A percentile compares a stretch with the other conserved stretches of the same genome.
Evolutionary conservation across 2,329 filamentous ascomycete genomes (phyloP).

Genomic region (Akanthomyces lecanii): DNA sequence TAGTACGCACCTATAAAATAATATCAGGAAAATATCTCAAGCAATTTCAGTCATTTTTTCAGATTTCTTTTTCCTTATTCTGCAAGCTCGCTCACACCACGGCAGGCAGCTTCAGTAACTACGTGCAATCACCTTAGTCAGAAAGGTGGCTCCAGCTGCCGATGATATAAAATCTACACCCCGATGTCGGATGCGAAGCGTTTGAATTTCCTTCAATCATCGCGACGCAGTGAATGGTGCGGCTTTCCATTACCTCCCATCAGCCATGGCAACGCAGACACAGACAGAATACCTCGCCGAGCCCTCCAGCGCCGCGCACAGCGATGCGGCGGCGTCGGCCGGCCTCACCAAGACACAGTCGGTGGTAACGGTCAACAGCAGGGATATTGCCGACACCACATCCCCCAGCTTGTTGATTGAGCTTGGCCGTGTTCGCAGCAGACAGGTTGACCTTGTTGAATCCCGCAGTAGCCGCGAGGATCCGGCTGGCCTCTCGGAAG

Average conservation of each 20-base stretch:
- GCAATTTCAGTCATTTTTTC: too few relatives aligned
- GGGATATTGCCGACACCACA: background rate
- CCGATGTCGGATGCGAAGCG: background rate
- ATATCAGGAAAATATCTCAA: too few relatives aligned
- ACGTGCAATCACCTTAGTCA: background rate
- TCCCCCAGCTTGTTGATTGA: constrained; percentile 8
- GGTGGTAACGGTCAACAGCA: background rate
- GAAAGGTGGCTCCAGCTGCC: background rate
- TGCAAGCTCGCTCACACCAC: background rate
- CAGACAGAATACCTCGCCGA: constrained; percentile 5
- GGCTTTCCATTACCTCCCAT: background rate
- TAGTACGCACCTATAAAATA: too few relatives aligned
- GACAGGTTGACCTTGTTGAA: constrained; percentile 9
- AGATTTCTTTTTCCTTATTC: too few relatives aligned
- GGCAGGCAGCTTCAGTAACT: background rate
- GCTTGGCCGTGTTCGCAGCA: constrained; percentile 13
- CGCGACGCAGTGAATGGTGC: background rate
- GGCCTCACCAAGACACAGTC: background rate
- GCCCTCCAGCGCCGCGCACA: background rate
- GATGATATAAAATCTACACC: background rate
- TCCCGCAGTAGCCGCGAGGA: background rate
- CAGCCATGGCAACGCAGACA: constrained; percentile 5
- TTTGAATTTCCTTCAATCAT: background rate
- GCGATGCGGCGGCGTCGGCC: background rate
- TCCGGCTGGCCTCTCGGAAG: constrained; percentile 3